These are phyloP conservation scores for Suhomyces sp. DNA, from an alignment of 805 yeast genomes.

Conservation along the genomic window DNA sequence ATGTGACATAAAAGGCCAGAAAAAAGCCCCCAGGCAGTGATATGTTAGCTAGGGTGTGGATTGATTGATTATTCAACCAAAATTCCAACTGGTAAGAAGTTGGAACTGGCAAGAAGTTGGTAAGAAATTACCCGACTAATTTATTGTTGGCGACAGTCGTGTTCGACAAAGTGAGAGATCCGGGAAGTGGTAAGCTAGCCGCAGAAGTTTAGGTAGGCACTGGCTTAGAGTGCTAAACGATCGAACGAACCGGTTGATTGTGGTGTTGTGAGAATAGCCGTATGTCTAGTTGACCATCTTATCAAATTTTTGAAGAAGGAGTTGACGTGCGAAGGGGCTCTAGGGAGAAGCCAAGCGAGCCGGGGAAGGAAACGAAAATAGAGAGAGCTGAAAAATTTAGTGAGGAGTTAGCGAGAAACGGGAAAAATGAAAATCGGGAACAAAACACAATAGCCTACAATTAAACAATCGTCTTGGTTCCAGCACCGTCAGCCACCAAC, in stretches of 20 bases:
- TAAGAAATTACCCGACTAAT: not conserved
- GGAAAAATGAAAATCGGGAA: not conserved
- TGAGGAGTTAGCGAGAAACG: not conserved
- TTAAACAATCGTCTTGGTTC: not conserved
- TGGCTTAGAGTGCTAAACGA: not conserved
- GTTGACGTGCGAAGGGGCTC: not conserved
- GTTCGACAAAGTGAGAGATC: not conserved
- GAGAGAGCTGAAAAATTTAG: not conserved
- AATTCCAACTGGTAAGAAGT: not conserved
- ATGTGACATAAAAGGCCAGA: constrained; percentile 1
- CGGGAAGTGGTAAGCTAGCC: not conserved
- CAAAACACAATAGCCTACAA: not conserved
- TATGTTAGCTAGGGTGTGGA: not conserved
- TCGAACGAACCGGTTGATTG: not conserved
- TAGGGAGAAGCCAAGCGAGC: not conserved
- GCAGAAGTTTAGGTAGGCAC: not conserved
- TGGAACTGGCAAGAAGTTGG: not conserved
- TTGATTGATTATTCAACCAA: not conserved
- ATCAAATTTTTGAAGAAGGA: not conserved
- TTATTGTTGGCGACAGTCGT: not conserved
- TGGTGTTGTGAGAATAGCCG: not conserved
- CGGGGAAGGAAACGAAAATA: not conserved
- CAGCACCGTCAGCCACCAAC: not conserved
- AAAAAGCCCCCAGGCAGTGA: not conserved
- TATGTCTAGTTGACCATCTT: not conserved